phyloP scores from a whole-genome alignment of 1,284 basidiomycete genomes.

The Porodaedalea pini region DNA sequence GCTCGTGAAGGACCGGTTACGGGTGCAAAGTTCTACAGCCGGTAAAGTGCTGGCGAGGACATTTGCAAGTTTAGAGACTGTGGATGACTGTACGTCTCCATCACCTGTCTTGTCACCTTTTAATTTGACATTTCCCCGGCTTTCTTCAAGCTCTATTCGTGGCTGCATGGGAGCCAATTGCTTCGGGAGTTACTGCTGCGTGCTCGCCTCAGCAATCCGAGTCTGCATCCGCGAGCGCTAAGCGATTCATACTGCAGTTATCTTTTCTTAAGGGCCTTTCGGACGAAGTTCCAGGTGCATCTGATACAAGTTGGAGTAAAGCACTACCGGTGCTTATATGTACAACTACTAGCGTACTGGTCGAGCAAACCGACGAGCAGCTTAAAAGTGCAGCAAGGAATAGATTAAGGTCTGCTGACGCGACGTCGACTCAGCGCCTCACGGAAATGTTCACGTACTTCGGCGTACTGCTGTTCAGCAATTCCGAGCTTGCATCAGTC shows the following conservation, averaged over 20 bases:
- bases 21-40: conserved; percentile 43
- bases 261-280: not conserved
- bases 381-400: not conserved
- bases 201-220: not conserved
- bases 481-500: conserved; percentile 40
- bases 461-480: conserved; percentile 39
- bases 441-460: conserved; percentile 41
- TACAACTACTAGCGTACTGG: conserved; percentile 1
- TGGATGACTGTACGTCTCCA: conserved; percentile 40
- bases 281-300: not conserved
- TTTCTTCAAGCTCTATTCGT: conserved; percentile 38
- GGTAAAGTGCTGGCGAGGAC: conserved; percentile 44
- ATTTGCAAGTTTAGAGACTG: conserved; percentile 38
- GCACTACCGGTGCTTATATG: not conserved
- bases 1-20: conserved; percentile 39
- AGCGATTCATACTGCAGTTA: conserved; percentile 1
- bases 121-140: conserved; percentile 7
- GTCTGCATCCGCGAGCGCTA: not conserved
- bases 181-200: conserved; percentile 8
- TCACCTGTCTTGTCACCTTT: not conserved
- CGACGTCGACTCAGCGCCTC: conserved; percentile 23
- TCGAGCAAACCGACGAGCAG: not conserved
- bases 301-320: not conserved
- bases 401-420: not conserved
- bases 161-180: conserved; percentile 43